Evolutionary conservation across 2,329 filamentous ascomycete genomes (phyloP), one percentile per base, ranked within the genome.

Genomic region (Cladobotryum protrusum): DNA sequence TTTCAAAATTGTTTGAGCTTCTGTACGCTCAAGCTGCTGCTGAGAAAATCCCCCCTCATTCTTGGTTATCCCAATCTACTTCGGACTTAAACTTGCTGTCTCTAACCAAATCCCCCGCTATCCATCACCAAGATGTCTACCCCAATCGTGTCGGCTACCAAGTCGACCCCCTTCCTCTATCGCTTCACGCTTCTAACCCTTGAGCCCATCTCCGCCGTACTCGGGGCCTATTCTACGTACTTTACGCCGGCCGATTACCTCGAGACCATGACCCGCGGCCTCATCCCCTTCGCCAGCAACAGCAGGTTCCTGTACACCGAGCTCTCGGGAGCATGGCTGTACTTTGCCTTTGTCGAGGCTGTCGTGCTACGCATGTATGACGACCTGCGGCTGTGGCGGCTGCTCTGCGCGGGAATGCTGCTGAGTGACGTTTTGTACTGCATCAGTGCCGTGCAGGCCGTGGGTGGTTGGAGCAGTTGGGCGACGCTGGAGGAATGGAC

Each of bases 321-420:
- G n/a, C 44, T 58, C 12, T 34, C 44, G 12, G 47, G 47, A 17
- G 40, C 49, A 33, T 53, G 56, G 63, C 58, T 70, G 14, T 59
- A 63, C 54, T 67, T 71, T 50, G 67, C 67, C 47, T 68, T 70
- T 55, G 60, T 63, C 55, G 62, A 66, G 54, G 66, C 61, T 34
- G 59, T 71, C 13, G 60, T 70, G 15, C 55, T 71, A 55, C 61
- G 64, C 4, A 32, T 59, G 29, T 63, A 58, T 14, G 62, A 64
- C 39, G 67, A 70, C 50, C 48, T 59, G 8, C 53, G 59, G 1
- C 56, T 70, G 18, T 72, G 68, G 68, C 58, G 62, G 19, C 39
- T 66, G 35, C 49, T 69, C 45, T 68, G 63, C 50, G 53, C 54
- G 15, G 65, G 65, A 11, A 69, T 69, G 65, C 57, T 70, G 29